Base-by-base conservation (phyloP, 1,284 basidiomycete genomes). In the Papiliotrema fonsecae region DNA sequence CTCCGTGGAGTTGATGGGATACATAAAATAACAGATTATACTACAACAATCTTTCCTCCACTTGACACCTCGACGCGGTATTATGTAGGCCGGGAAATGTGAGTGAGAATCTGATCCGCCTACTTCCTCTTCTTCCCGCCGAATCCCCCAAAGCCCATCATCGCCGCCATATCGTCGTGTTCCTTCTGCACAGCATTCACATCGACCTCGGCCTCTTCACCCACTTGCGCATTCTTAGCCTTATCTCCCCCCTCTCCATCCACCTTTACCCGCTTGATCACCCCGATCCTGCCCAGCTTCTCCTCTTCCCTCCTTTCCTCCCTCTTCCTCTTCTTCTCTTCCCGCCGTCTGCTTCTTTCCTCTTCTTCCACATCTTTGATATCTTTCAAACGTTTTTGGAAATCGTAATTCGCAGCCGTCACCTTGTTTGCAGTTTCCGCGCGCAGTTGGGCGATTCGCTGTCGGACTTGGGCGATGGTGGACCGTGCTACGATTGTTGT, bases 101-200 rank as follows among this genome's bases (percentile, higher is more conserved):
- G n/a, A n/a, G n/a, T n/a, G n/a, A n/a, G n/a, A n/a, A n/a, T n/a
- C n/a, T n/a, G n/a, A 16, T 21, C 24, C 11, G 6, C 14, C 50
- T 51, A 51, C 45, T 50, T 45, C 56, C 56, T 57, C 47, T 55
- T 58, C 32, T 45, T 49, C 2, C 56, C 62, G 14, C 88, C 88
- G 66, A 97, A 97, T 3, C 89, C 88, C 37, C 82, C 85, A 70
- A 97, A 97, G 36, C 92, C 93, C 92, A 97, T 94, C 77, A 90
- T 81, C 32, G 78, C 76, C 55, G 86, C 79, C 81, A 93, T 87
- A 54, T 86, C 83, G 47, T 67, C 55, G 30, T 69, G 49, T 46
- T 67, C 50, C 49, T 58, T 25, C 44, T 60, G 48, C 25, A 47
- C 56, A n/a, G 35, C 40, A 14, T 47, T 32, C 32, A 36, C 50